These are phyloP conservation scores for Ophiognomonia clavigignenti-juglandacearum DNA, from an alignment of 2,329 filamentous ascomycete species.

Conservation along the genomic window DNA sequence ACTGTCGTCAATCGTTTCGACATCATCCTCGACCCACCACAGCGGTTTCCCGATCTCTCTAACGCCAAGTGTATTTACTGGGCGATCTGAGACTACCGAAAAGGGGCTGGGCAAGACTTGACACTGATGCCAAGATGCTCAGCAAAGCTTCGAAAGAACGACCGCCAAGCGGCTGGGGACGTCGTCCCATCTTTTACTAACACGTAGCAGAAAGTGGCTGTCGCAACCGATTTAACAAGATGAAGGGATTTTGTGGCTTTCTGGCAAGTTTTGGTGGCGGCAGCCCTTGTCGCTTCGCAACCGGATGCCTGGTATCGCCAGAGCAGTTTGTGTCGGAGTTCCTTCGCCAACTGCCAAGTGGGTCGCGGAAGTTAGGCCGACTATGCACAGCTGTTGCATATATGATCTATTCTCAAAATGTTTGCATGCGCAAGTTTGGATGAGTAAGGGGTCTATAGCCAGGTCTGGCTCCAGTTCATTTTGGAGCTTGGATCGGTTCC, in stretches of 20 bases:
- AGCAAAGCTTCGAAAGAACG: neutral
- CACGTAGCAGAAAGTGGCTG: neutral
- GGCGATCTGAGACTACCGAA: slow-evolving; percentile 3
- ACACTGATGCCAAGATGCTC: slow-evolving; percentile 14
- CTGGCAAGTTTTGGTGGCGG: slow-evolving; percentile 5
- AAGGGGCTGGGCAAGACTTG: neutral
- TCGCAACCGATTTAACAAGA: neutral
- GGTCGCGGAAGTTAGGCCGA: slow-evolving; percentile 6
- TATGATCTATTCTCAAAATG: neutral
- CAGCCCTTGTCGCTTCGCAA: slow-evolving; percentile 1
- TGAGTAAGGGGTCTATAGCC: too few relatives aligned
- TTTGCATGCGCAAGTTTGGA: too few relatives aligned
- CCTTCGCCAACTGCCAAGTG: slow-evolving; percentile 3
- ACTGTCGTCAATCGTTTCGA: neutral
- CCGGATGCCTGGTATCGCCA: neutral
- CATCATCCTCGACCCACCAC: neutral
- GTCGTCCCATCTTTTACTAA: slow-evolving; percentile 6
- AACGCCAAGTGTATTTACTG: slow-evolving; percentile 5
- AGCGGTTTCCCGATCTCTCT: neutral
- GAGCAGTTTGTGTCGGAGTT: slow-evolving; percentile 2
- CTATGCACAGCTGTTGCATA: neutral
- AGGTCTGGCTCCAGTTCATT: too few relatives aligned
- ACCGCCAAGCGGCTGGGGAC: neutral
- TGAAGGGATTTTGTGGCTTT: neutral
- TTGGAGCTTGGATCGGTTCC: too few relatives aligned